These are phyloP conservation scores for Reutealis trisperma DNA, from an alignment of 345 rosid genomes.

Conservation along the genomic window DNA sequence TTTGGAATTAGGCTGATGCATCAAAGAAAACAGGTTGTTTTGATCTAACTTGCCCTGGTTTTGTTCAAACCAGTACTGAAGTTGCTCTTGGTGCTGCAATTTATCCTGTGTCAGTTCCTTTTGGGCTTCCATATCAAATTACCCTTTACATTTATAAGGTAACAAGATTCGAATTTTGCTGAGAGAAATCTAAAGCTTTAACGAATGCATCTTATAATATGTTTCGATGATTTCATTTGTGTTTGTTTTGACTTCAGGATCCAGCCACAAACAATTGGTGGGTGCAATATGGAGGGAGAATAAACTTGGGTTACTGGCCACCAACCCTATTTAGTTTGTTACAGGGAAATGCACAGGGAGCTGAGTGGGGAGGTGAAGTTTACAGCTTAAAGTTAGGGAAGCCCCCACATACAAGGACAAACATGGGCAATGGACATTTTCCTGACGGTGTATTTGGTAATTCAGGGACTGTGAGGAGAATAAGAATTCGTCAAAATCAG, in stretches of 20 bases:
- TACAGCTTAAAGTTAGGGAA: constrained; percentile 48
- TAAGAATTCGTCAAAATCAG: constrained; percentile 48
- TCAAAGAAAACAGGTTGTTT: constrained; percentile 57
- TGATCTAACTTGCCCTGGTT: constrained; percentile 62
- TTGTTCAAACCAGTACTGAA: constrained; percentile 55
- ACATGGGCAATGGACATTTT: constrained; percentile 56
- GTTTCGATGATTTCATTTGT: too few species aligned
- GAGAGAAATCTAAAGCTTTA: too few species aligned
- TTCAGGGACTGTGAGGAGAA: constrained; percentile 48
- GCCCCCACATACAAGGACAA: constrained; percentile 50
- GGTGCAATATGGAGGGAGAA: constrained; percentile 53
- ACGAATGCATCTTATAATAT: too few species aligned
- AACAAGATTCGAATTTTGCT: too few species aligned
- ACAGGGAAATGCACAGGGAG: constrained; percentile 34
- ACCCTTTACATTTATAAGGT: constrained; percentile 51
- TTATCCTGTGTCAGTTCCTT: constrained; percentile 41
- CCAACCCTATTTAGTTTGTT: constrained; percentile 33
- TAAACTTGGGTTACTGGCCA: constrained; percentile 61
- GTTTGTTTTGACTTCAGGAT: constrained; percentile 39
- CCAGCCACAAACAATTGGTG: constrained; percentile 47
- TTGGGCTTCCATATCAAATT: constrained; percentile 50
- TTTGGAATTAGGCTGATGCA: constrained; percentile 40
- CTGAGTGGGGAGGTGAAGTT: constrained; percentile 70
- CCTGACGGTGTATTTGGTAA: constrained; percentile 29
- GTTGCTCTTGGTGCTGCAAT: constrained; percentile 62